phyloP scores from a whole-genome alignment of 164 flowering plant genomes.

The Nymphaea colorata region DNA sequence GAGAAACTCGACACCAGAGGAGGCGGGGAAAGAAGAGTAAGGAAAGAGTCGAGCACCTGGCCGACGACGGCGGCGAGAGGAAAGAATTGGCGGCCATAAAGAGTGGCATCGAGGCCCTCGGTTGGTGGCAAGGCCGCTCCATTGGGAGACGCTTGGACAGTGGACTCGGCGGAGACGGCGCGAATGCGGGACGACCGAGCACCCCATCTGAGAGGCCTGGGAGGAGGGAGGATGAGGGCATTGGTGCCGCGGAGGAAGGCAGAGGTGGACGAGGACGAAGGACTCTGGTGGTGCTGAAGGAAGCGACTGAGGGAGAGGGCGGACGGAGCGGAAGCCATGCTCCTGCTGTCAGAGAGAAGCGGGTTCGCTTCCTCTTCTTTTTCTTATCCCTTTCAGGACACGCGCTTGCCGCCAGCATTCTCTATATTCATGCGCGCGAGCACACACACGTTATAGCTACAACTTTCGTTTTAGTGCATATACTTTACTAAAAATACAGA shows the following conservation, averaged over 20 bases:
- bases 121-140: conserved; percentile 34
- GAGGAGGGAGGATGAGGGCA: conserved; percentile 7
- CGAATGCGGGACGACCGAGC: background rate
- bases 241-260: conserved; percentile 6
- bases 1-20: background rate
- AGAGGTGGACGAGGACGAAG: conserved; percentile 13
- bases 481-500: too few species aligned
- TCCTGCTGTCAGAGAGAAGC: conserved; percentile 4
- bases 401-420: background rate
- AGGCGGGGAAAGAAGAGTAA: background rate
- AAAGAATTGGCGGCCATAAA: conserved; percentile 70
- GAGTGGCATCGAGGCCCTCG: conserved; percentile 7
- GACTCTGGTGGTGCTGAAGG: conserved; percentile 6
- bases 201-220: background rate
- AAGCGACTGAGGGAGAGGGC: conserved; percentile 15
- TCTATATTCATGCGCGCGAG: background rate
- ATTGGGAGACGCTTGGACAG: conserved; percentile 27
- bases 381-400: background rate
- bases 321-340: conserved; percentile 8
- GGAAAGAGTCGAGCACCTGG: conserved; percentile 36
- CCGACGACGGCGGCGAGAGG: conserved; percentile 97
- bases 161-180: background rate
- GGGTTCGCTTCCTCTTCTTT: background rate
- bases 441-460: background rate
- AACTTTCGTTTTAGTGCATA: background rate